phyloP scores from a whole-genome alignment of 2,329 filamentous ascomycete genomes.

The Penicillium expansum region DNA sequence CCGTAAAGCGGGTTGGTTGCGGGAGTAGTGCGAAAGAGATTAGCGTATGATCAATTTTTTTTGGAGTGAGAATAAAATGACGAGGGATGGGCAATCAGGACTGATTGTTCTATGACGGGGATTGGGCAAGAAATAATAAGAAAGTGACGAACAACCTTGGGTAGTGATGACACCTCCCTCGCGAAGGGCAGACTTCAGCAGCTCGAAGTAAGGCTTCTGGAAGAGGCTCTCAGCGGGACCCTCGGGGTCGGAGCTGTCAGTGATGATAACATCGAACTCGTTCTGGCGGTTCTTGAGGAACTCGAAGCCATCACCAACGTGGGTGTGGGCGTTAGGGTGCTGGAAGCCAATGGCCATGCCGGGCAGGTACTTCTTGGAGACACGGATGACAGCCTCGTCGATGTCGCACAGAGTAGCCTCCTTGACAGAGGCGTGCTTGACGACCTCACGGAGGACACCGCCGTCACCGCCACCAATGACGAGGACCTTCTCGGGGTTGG shows the following conservation, averaged over 20 bases:
- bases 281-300: conserved; percentile 97
- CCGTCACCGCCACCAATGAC: conserved; percentile 98
- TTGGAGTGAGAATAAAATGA: conserved; percentile 1
- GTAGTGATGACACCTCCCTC: conserved; percentile 98
- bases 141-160: conserved; percentile 98
- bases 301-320: conserved; percentile 97
- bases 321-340: conserved; percentile 88
- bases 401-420: conserved; percentile 97
- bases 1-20: conserved; percentile 30
- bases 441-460: conserved; percentile 93
- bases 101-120: conserved; percentile 66
- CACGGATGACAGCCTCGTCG: conserved; percentile 96
- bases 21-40: conserved; percentile 27
- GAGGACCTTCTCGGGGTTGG: conserved; percentile 95
- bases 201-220: conserved; percentile 98
- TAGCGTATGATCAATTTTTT: conserved; percentile 19
- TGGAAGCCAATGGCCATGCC: conserved; percentile 90
- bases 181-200: conserved; percentile 82
- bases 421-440: conserved; percentile 98
- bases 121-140: conserved; percentile 42
- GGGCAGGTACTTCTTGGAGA: conserved; percentile 97
- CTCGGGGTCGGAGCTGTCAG: conserved; percentile 95
- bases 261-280: conserved; percentile 98
- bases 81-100: conserved; percentile 6
- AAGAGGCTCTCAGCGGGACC: conserved; percentile 94